Conservation (phyloP, 305 asterid species). For the Withania somnifera region DNA sequence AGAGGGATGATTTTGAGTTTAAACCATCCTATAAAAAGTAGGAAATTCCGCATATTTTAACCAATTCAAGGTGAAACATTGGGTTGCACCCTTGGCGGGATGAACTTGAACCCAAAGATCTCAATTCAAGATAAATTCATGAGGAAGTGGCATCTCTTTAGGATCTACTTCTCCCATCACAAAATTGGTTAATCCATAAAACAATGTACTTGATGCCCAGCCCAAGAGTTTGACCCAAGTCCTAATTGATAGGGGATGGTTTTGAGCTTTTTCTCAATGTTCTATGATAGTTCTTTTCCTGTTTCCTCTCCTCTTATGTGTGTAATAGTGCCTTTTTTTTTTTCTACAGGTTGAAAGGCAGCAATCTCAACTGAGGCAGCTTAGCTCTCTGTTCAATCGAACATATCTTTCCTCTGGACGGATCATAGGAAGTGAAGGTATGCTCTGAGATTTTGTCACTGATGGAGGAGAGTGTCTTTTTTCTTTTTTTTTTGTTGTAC, state of each 20-base stretch:
- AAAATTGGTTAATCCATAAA: not conserved
- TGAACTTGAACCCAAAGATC: not conserved
- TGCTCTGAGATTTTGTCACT: not conserved
- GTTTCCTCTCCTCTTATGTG: not conserved
- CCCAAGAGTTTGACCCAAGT: not conserved
- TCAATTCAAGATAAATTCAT: not conserved
- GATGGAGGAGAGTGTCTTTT: not conserved
- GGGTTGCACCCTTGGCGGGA: not conserved
- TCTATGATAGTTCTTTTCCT: not conserved
- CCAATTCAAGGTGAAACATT: not conserved
- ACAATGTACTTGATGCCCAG: not conserved
- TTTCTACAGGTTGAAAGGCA: slow-evolving; percentile 38
- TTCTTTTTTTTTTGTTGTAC: not conserved
- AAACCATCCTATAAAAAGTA: not conserved
- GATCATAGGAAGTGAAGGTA: slow-evolving; percentile 32
- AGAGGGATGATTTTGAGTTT: too few relatives aligned
- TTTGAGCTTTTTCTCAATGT: not conserved
- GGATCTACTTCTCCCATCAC: not conserved
- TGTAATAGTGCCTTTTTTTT: not conserved
- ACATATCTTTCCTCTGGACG: slow-evolving; percentile 25
- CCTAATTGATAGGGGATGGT: not conserved
- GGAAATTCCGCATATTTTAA: not conserved
- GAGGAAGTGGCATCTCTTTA: not conserved
- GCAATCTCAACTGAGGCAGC: slow-evolving; percentile 37
- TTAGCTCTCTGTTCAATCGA: slow-evolving; percentile 27